phyloP scores from a whole-genome alignment of 2,329 filamentous ascomycete genomes.

The Pseudocercospora ulei region DNA sequence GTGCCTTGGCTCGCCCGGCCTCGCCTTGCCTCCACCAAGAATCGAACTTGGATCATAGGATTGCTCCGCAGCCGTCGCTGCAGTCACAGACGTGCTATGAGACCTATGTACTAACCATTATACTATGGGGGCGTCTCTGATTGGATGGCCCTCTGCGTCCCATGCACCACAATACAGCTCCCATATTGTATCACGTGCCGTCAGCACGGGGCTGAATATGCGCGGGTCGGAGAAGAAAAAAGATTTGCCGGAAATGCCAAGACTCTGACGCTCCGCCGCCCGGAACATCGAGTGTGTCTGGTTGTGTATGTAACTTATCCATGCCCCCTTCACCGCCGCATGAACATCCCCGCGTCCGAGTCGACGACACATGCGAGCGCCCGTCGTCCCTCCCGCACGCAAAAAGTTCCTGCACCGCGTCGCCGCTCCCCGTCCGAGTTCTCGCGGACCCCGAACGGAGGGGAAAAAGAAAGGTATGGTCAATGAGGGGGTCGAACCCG shows the following conservation, averaged over 20 bases:
- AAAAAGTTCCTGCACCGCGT: too few species aligned
- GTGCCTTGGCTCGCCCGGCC: too few species aligned
- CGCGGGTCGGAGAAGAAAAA: neutral
- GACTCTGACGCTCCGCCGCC: too few species aligned
- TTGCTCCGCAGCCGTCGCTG: neutral
- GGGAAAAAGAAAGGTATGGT: neutral
- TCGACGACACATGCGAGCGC: too few species aligned
- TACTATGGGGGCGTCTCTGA: conserved; percentile 7
- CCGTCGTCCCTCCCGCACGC: too few species aligned
- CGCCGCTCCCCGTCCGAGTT: too few species aligned
- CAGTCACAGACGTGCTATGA: conserved; percentile 5
- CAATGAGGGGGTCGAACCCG: conserved; percentile 9
- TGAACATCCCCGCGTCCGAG: too few species aligned
- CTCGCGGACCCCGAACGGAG: neutral
- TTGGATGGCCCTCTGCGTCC: neutral
- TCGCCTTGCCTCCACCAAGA: neutral
- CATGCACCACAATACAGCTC: neutral
- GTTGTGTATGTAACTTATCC: too few species aligned
- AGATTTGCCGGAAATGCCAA: neutral
- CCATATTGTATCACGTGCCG: neutral
- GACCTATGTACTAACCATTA: conserved; percentile 11
- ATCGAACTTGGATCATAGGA: conserved; percentile 7
- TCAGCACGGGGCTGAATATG: neutral
- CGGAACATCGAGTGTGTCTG: too few species aligned
- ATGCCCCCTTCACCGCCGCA: too few species aligned